These are phyloP conservation scores for Alternaria tenuissima DNA, from an alignment of 2,329 filamentous ascomycete genomes.

Conservation along the genomic window DNA sequence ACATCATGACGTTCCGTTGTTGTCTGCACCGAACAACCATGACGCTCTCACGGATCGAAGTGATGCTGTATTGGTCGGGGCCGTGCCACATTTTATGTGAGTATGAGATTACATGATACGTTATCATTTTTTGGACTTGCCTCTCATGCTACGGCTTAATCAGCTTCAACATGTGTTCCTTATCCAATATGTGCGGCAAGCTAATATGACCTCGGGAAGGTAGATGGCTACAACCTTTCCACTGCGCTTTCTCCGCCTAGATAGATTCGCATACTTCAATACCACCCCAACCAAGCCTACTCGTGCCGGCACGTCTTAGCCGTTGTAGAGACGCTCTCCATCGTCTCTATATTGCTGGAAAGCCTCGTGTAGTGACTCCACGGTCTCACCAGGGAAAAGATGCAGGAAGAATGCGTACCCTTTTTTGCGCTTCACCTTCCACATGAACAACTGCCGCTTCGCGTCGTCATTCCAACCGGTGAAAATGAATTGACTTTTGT, in stretches of 20 bases:
- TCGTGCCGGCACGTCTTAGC: neutral
- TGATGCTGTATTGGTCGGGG: neutral
- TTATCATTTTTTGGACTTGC: neutral
- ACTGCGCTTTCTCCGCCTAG: neutral
- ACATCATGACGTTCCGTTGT: neutral
- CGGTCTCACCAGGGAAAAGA: conserved; percentile 11
- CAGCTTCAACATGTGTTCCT: neutral
- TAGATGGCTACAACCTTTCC: neutral
- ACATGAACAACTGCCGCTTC: conserved; percentile 6
- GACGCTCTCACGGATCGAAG: neutral
- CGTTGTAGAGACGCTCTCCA: neutral
- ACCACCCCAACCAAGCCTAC: neutral
- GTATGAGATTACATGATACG: neutral
- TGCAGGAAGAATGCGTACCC: conserved; percentile 1
- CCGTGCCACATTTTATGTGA: neutral
- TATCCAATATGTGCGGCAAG: neutral
- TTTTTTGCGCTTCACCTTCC: conserved; percentile 10
- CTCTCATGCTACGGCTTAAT: neutral
- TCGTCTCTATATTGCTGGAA: conserved; percentile 6
- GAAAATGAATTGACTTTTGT: conserved; percentile 2
- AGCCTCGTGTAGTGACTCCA: conserved; percentile 3
- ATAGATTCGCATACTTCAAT: neutral
- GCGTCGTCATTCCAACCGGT: conserved; percentile 11
- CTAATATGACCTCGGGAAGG: neutral
- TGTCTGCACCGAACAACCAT: neutral